Conservation (phyloP, 2,329 filamentous ascomycete genomes). For the Karstenula rhodostoma region DNA sequence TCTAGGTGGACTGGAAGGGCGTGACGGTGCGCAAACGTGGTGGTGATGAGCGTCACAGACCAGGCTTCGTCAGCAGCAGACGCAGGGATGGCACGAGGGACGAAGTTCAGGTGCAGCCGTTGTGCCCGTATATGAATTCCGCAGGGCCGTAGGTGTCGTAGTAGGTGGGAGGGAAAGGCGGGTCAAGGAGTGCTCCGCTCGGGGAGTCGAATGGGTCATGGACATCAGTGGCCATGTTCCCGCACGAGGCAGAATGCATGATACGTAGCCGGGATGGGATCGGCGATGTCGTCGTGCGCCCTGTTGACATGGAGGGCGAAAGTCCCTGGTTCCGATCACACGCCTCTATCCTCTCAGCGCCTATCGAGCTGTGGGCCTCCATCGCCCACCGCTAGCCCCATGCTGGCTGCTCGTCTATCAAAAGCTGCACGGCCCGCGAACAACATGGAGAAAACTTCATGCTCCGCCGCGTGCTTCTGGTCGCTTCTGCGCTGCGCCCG, state of each 20-base stretch:
- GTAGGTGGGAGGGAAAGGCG: not conserved
- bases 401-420: slow-evolving; percentile 11
- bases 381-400: slow-evolving; percentile 16
- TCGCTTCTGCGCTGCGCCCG: not conserved
- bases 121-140: slow-evolving; percentile 1
- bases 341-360: slow-evolving; percentile 12
- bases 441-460: not conserved
- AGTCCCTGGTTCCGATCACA: slow-evolving; percentile 16
- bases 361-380: slow-evolving; percentile 18
- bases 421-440: slow-evolving; percentile 14
- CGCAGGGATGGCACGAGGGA: slow-evolving; percentile 10
- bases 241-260: slow-evolving; percentile 25
- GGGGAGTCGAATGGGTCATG: slow-evolving; percentile 24
- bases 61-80: slow-evolving; percentile 13
- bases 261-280: slow-evolving; percentile 23
- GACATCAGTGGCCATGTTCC: slow-evolving; percentile 19
- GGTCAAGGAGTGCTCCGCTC: slow-evolving; percentile 1
- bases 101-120: not conserved
- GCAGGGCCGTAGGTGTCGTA: not conserved
- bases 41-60: not conserved
- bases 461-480: not conserved
- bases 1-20: not conserved
- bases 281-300: slow-evolving; percentile 24
- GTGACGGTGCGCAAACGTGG: not conserved
- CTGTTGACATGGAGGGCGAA: slow-evolving; percentile 12